Evolutionary conservation across 2,329 filamentous ascomycete species (phyloP).

Genomic region (Stemphylium beticola): DNA sequence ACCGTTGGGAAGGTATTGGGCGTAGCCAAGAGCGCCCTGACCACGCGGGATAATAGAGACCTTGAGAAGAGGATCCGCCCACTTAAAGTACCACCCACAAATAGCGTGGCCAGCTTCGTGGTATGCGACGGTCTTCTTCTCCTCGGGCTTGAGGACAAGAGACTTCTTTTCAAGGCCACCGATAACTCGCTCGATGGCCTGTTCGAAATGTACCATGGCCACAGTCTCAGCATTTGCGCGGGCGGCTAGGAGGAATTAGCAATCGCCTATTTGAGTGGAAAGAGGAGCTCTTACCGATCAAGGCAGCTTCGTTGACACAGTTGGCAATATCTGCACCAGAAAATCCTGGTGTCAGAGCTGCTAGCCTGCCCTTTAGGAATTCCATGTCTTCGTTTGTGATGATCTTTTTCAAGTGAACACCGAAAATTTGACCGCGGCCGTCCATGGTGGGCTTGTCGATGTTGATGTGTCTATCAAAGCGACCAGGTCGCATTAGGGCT

Average conservation of each 20-base stretch:
- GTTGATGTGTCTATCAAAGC: conserved; percentile 94
- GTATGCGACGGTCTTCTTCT: conserved; percentile 96
- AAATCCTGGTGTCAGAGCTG: conserved; percentile 93
- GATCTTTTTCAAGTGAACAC: conserved; percentile 92
- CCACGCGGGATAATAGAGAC: conserved; percentile 98
- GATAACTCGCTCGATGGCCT: conserved; percentile 96
- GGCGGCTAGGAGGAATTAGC: conserved; percentile 70
- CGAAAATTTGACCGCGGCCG: conserved; percentile 93
- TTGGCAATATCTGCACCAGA: conserved; percentile 98
- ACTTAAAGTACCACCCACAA: conserved; percentile 96
- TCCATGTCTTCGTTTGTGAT: conserved; percentile 90
- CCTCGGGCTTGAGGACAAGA: conserved; percentile 86
- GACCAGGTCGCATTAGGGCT: conserved; percentile 93
- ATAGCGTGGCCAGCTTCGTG: conserved; percentile 98
- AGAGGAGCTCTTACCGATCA: conserved; percentile 77
- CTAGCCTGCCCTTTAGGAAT: conserved; percentile 83
- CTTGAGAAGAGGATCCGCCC: conserved; percentile 96
- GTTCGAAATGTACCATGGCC: conserved; percentile 90
- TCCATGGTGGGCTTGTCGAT: conserved; percentile 98
- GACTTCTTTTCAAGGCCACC: conserved; percentile 98
- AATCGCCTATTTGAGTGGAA: background rate
- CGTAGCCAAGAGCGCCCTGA: conserved; percentile 91
- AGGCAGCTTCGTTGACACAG: conserved; percentile 94
- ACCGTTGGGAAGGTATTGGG: conserved; percentile 89
- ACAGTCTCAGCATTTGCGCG: conserved; percentile 81